Evolutionary conservation across 805 yeast genomes (phyloP).

Genomic region (Kockiozyma suomiensis): DNA sequence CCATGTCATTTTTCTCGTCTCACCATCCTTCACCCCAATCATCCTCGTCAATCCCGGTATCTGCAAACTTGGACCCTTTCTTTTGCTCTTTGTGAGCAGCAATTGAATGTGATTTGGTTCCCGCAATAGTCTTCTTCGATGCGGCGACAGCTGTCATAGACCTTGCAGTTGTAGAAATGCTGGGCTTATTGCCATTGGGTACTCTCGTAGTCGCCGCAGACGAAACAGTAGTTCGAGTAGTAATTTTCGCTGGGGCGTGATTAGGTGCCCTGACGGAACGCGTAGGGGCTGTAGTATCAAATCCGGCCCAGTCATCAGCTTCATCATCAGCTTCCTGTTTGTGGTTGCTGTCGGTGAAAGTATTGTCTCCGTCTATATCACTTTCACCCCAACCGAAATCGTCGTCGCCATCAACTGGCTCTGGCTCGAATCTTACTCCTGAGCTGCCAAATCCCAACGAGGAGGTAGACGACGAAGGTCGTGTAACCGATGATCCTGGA

Average conservation of each 20-base stretch:
- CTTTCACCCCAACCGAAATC: slow-evolving; percentile 45
- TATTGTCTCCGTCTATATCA: slow-evolving; percentile 24
- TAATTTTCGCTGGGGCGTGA: slow-evolving; percentile 4
- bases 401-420: slow-evolving; percentile 38
- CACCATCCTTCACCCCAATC: slow-evolving; percentile 41
- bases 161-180: neutral
- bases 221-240: slow-evolving; percentile 1
- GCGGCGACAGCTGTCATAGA: neutral
- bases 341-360: slow-evolving; percentile 16
- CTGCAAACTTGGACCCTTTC: slow-evolving; percentile 27
- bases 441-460: slow-evolving; percentile 23
- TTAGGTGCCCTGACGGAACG: neutral
- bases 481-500: slow-evolving; percentile 6
- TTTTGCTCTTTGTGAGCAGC: slow-evolving; percentile 30
- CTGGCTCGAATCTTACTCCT: slow-evolving; percentile 17
- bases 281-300: slow-evolving; percentile 15
- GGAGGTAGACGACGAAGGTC: slow-evolving; percentile 26
- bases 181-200: slow-evolving; percentile 5
- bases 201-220: slow-evolving; percentile 4
- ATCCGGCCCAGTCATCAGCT: slow-evolving; percentile 27
- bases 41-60: slow-evolving; percentile 34
- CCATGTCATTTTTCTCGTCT: too few species aligned
- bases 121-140: slow-evolving; percentile 2
- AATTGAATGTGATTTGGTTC: slow-evolving; percentile 24
- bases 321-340: slow-evolving; percentile 1